Evolutionary conservation across 441 rosid genomes (phyloP).

Genomic region (Metrosideros polymorpha): DNA sequence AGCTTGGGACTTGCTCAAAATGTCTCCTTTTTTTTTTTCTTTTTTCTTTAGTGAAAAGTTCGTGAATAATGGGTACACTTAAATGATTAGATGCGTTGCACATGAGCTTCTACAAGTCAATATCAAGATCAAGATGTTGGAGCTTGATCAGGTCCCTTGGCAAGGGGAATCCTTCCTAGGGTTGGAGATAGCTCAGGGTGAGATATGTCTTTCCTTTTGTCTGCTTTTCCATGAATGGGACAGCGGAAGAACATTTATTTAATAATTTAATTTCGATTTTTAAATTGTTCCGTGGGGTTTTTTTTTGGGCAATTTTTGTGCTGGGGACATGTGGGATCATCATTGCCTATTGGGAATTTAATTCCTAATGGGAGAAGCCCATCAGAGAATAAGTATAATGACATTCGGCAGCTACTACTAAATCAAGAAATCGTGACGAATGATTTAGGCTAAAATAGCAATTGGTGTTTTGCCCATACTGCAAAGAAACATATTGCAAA

Average conservation of each 20-base stretch:
- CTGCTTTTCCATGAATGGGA: conserved; percentile 8
- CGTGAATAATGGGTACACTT: no score
- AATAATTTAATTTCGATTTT: neutral
- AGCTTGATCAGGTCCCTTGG: neutral
- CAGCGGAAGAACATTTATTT: conserved; percentile 1
- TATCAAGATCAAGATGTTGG: neutral
- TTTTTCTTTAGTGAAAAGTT: neutral
- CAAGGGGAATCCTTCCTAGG: neutral
- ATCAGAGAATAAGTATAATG: neutral
- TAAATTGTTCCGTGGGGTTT: neutral
- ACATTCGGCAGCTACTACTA: neutral
- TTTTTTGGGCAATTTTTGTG: neutral
- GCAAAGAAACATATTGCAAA: neutral
- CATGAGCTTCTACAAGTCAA: neutral
- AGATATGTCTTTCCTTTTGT: conserved; percentile 1
- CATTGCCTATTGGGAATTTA: neutral
- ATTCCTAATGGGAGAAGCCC: neutral
- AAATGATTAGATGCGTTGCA: neutral
- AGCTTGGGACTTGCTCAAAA: neutral
- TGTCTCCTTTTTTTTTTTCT: neutral
- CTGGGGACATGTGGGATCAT: conserved; percentile 17
- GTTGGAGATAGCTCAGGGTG: neutral
- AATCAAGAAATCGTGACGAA: neutral
- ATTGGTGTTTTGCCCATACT: neutral
- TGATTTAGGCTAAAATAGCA: neutral